Percentiles rank a stretch among this genome's conserved stretches.
Evolutionary conservation across 495 filamentous ascomycete species (phyloP).

Genomic region (Lophiotrema nucula): DNA sequence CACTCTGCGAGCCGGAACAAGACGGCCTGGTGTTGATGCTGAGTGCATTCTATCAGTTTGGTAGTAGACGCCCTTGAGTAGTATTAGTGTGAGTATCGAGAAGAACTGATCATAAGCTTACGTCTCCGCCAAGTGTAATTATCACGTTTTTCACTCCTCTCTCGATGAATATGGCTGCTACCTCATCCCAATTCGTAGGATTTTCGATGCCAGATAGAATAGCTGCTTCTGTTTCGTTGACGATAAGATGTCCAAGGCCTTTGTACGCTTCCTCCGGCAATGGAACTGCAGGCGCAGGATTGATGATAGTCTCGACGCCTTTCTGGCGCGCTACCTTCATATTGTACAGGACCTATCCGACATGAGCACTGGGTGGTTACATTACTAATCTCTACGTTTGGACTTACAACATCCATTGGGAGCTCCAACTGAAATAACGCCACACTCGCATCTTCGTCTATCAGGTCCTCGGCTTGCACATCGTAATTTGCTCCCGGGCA

Average conservation of each 20-base stretch:
- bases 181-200: slow-evolving; percentile 24
- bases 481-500: slow-evolving; percentile 71
- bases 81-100: not conserved
- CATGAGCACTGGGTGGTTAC: not conserved
- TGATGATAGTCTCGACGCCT: slow-evolving; percentile 66
- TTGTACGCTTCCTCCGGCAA: slow-evolving; percentile 66
- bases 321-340: slow-evolving; percentile 53
- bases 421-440: slow-evolving; percentile 84
- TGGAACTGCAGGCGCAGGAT: slow-evolving; percentile 67
- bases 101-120: slow-evolving; percentile 47
- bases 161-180: slow-evolving; percentile 55
- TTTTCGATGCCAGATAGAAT: slow-evolving; percentile 57
- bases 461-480: slow-evolving; percentile 47
- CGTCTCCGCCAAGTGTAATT: slow-evolving; percentile 78
- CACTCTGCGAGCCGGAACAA: slow-evolving; percentile 53
- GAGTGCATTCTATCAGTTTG: slow-evolving; percentile 25
- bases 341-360: slow-evolving; percentile 52
- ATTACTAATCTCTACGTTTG: not conserved
- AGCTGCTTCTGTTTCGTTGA: slow-evolving; percentile 90
- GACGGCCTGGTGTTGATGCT: slow-evolving; percentile 20
- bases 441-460: slow-evolving; percentile 35
- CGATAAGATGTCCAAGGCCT: slow-evolving; percentile 72
- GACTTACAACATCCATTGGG: slow-evolving; percentile 62
- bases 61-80: slow-evolving; percentile 34
- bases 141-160: slow-evolving; percentile 73